Evolutionary conservation across 352 stramenopile species (phyloP).

Genomic region (Labyrinthula sp.): DNA sequence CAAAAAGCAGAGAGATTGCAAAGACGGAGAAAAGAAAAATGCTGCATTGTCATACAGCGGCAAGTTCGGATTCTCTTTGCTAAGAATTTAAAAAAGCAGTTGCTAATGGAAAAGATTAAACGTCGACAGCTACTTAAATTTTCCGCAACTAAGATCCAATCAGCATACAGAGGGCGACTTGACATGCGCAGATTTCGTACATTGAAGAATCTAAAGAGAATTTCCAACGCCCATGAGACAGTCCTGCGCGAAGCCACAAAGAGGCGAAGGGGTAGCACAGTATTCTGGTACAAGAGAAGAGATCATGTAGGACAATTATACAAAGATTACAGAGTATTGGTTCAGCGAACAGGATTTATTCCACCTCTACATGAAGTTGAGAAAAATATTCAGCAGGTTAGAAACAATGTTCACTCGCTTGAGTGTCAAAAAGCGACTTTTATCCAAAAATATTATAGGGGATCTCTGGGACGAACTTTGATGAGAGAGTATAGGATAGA

Average conservation of each 20-base stretch:
- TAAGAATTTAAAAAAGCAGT: too few species aligned
- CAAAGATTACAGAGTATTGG: slow-evolving; percentile 32
- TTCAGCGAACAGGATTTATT: slow-evolving; percentile 34
- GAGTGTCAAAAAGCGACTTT: slow-evolving; percentile 9
- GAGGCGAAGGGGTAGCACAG: slow-evolving; percentile 22
- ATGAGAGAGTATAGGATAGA: slow-evolving; percentile 25
- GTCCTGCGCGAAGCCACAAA: slow-evolving; percentile 32
- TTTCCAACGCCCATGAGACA: slow-evolving; percentile 29
- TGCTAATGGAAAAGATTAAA: too few species aligned
- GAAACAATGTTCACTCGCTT: slow-evolving; percentile 5
- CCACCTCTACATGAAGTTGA: slow-evolving; percentile 32
- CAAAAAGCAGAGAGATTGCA: too few species aligned
- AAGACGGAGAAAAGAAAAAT: too few species aligned
- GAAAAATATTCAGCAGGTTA: slow-evolving; percentile 32
- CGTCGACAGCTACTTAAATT: too few species aligned
- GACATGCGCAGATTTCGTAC: slow-evolving; percentile 30
- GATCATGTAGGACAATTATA: slow-evolving; percentile 34
- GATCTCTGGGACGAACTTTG: slow-evolving; percentile 25
- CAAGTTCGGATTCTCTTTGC: too few species aligned
- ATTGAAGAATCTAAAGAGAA: slow-evolving; percentile 32
- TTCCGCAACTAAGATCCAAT: slow-evolving; percentile 3
- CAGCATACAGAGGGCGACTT: slow-evolving; percentile 27
- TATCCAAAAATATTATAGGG: slow-evolving; percentile 13
- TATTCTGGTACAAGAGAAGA: slow-evolving; percentile 37
- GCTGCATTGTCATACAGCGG: too few species aligned